These are phyloP conservation scores for Vachellia pachyceras DNA, from an alignment of 306 rosid genomes.

Conservation along the genomic window DNA sequence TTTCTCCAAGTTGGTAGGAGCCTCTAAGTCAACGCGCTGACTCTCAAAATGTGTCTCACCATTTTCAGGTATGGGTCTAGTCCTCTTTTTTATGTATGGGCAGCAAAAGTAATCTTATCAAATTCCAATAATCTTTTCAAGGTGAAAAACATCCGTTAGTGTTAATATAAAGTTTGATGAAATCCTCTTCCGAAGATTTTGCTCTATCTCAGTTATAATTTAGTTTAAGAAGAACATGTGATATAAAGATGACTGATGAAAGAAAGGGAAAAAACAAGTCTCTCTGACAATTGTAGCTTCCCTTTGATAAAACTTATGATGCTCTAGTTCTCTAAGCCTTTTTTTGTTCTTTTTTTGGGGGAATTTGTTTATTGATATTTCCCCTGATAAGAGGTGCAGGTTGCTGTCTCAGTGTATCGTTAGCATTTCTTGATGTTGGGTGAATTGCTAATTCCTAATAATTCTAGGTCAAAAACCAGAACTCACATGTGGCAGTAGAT, in stretches of 20 bases:
- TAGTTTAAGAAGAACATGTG: neutral
- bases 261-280: neutral
- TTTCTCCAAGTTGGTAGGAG: no score
- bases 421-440: neutral
- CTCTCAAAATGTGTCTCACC: no score
- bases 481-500: neutral
- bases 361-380: no score
- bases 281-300: neutral
- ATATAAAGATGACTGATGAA: neutral
- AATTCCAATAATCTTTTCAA: neutral
- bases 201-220: neutral
- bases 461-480: neutral
- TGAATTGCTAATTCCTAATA: neutral
- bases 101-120: no score
- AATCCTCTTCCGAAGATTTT: neutral
- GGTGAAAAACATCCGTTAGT: neutral
- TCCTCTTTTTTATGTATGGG: no score
- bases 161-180: neutral
- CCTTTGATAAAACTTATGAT: no score
- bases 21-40: no score
- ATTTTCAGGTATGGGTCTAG: no score
- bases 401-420: neutral
- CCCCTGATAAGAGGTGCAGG: no score
- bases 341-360: no score
- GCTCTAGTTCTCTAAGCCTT: no score